Evolutionary conservation across 805 yeast genomes (phyloP), one percentile per base, ranked within the genome.

Genomic region (Metschnikowia kunwiensis): DNA sequence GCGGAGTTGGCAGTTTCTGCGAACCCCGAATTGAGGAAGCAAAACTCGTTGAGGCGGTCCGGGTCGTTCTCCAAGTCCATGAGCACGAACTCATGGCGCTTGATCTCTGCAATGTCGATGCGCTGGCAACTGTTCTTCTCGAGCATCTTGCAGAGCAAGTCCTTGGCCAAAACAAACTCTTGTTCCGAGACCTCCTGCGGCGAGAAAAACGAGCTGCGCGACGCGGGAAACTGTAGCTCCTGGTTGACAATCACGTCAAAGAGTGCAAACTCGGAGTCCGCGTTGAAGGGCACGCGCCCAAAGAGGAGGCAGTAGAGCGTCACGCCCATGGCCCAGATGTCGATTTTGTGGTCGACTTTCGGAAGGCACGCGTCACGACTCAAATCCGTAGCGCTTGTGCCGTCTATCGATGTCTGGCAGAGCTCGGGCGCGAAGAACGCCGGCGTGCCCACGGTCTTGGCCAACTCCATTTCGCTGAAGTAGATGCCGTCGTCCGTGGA

Each of bases 251-350:
- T 93, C 9, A 79, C 87, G 39, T 82, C 82, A 59, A 91, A 89
- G 34, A 93, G 68, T 40, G 83, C 94, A 62, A 75, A 91, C 53
- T 88, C 96, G 21, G 86, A 79, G 31, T 80, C 88, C 1, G 89
- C 95, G 54, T 81, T 78, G 57, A 91, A 93, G 2, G 98, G 98
- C 28, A 93, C 75, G 44, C 74, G 71, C 8, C 98, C 98, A 63
- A 86, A 91, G 10, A 91, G 55, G 24, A 93, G 63, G 56, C 97
- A 89, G 59, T 80, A 93, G 12, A 93, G 63, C 0, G 97, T 89
- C 5, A 91, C 88, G 8, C 98, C 98, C 14, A 88, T 61, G 0
- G 98, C 95, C 98, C 98, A 93, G n/a, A 91, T 83, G 62, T 93
- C 98, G 37, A 93, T 85, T 58, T 85, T 87, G 55, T 80, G 72